A percentile compares a stretch with the other conserved stretches of the same genome.
These are phyloP conservation scores for Castanea mollissima DNA, from an alignment of 306 rosid species.

Conservation along the genomic window DNA sequence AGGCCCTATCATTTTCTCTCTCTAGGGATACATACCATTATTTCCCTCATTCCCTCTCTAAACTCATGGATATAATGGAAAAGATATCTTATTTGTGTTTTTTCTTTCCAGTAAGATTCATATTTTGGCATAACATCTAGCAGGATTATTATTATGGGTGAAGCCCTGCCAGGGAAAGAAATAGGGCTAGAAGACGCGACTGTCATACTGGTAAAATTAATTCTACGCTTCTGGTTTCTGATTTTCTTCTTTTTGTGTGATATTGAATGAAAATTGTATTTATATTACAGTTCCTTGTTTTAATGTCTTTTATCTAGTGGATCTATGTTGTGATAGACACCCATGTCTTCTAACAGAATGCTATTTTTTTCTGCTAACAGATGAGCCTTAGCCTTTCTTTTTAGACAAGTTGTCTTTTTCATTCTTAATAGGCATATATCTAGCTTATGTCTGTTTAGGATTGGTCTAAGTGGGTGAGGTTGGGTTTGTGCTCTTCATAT, in stretches of 20 bases:
- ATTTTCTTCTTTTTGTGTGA: neutral
- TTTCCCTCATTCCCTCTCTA: too few species aligned
- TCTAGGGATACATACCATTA: too few species aligned
- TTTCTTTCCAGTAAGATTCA: neutral
- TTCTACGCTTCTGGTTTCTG: conserved; percentile 1
- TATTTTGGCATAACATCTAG: neutral
- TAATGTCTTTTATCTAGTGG: neutral
- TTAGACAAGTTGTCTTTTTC: neutral
- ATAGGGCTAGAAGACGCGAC: conserved; percentile 86
- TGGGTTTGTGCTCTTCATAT: neutral
- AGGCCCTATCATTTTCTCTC: too few species aligned
- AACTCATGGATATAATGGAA: too few species aligned
- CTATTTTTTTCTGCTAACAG: too few species aligned
- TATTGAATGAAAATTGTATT: neutral
- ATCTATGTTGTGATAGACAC: neutral
- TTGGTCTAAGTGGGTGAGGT: neutral
- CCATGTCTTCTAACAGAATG: neutral
- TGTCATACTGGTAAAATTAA: conserved; percentile 69
- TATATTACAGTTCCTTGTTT: neutral
- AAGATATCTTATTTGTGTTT: too few species aligned
- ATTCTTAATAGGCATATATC: neutral
- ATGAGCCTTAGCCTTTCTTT: neutral
- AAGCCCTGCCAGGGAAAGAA: conserved; percentile 84
- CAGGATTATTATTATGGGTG: conserved; percentile 66
- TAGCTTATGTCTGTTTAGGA: neutral